Evolutionary conservation across 768 basidiomycete genomes (phyloP).

Genomic region (Calocybe cyanea): DNA sequence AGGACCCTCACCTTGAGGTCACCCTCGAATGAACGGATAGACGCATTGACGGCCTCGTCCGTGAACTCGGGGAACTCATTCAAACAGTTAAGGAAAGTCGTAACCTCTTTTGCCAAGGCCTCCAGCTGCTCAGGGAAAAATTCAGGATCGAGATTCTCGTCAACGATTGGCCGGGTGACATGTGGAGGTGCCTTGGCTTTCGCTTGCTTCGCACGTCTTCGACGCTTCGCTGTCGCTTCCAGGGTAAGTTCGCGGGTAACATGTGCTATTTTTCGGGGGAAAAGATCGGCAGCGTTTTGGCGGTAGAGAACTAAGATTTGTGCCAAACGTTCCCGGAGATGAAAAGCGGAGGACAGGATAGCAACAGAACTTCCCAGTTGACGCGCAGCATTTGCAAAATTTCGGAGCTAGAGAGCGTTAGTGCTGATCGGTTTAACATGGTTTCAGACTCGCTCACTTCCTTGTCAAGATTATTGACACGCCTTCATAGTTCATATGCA

Average conservation of each 20-base stretch:
- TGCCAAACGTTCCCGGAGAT: conserved; percentile 65
- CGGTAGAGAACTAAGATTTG: conserved; percentile 69
- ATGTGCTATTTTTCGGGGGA: conserved; percentile 58
- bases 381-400: conserved; percentile 72
- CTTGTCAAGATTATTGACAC: conserved; percentile 59
- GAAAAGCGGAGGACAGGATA: conserved; percentile 69
- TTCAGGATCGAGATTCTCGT: conserved; percentile 58
- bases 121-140: conserved; percentile 65
- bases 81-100: conserved; percentile 63
- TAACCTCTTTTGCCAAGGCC: conserved; percentile 59
- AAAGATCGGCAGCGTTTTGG: conserved; percentile 74
- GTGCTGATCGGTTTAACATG: conserved; percentile 3
- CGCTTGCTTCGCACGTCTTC: conserved; percentile 25
- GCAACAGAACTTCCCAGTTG: conserved; percentile 77
- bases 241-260: conserved; percentile 32
- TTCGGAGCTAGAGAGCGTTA: conserved; percentile 47
- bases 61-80: conserved; percentile 80
- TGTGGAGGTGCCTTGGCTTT: conserved; percentile 43
- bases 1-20: conserved; percentile 54
- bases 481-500: conserved; percentile 28
- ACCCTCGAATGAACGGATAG: conserved; percentile 63
- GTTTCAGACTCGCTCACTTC: conserved; percentile 38
- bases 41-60: conserved; percentile 67
- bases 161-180: conserved; percentile 47
- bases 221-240: conserved; percentile 25